phyloP scores from a whole-genome alignment of 768 basidiomycete species.

The Daedalea quercina region DNA sequence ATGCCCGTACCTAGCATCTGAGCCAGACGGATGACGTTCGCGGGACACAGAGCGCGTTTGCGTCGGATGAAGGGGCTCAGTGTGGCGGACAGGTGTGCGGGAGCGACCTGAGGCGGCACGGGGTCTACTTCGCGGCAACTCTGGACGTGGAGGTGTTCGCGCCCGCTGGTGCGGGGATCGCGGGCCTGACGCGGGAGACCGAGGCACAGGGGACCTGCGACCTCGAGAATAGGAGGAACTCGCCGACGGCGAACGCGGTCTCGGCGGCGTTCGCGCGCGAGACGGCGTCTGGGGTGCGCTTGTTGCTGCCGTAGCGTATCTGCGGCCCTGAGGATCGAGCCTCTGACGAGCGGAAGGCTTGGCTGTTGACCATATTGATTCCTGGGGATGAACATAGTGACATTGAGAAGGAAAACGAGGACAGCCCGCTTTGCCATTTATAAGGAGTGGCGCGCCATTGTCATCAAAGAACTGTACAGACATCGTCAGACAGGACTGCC shows the following conservation, averaged over 20 bases:
- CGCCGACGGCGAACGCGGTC: neutral
- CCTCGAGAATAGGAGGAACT: neutral
- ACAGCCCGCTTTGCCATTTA: conserved; percentile 5
- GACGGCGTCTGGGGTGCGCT: neutral
- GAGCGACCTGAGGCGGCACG: neutral
- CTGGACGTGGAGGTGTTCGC: neutral
- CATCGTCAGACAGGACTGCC: neutral
- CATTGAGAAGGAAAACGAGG: neutral
- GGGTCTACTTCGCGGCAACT: neutral
- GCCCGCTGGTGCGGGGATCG: neutral
- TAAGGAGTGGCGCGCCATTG: conserved; percentile 6
- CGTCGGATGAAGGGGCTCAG: neutral
- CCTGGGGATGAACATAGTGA: conserved; percentile 13
- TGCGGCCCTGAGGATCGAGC: too few relatives aligned
- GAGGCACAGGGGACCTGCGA: neutral
- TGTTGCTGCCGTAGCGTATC: neutral
- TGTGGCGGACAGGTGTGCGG: neutral
- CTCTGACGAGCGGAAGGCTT: neutral
- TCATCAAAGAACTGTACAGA: conserved; percentile 13
- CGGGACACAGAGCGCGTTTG: neutral
- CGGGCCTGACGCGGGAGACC: neutral
- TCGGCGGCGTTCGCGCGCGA: neutral
- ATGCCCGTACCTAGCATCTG: too few relatives aligned
- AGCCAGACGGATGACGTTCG: too few relatives aligned
- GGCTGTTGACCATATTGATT: conserved; percentile 10